A percentile compares a stretch with the other conserved stretches of the same genome.
These are phyloP conservation scores for Vitis hybrid DNA, from an alignment of 177 flowering plant genomes.

Conservation along the genomic window DNA sequence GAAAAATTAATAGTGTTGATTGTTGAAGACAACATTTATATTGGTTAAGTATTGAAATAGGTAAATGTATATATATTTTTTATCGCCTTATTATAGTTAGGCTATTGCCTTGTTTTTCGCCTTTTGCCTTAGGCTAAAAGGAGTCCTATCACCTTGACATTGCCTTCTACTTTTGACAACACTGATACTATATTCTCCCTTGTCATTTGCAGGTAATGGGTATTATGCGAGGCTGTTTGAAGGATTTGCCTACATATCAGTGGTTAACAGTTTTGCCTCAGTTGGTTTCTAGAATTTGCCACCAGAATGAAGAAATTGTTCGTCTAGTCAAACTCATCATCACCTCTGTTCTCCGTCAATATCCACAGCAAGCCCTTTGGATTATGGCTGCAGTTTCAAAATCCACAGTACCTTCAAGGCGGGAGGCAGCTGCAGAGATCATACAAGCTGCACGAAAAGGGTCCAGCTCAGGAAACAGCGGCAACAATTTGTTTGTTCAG, in stretches of 20 bases:
- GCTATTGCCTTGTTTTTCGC: too few species aligned
- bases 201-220: constrained; percentile 62
- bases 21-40: too few species aligned
- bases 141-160: not conserved
- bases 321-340: constrained; percentile 82
- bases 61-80: too few species aligned
- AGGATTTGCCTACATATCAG: constrained; percentile 92
- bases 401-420: constrained; percentile 88
- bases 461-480: constrained; percentile 50
- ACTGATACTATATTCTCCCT: not conserved
- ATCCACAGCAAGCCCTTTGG: constrained; percentile 97
- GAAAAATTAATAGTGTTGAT: too few species aligned
- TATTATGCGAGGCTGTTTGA: constrained; percentile 90
- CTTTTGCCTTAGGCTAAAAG: too few species aligned
- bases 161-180: not conserved
- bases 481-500: constrained; percentile 66
- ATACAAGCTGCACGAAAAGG: constrained; percentile 85
- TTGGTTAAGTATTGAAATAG: too few species aligned
- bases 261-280: constrained; percentile 96
- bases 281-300: constrained; percentile 97
- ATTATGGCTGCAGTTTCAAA: constrained; percentile 99
- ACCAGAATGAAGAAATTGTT: constrained; percentile 90
- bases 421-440: constrained; percentile 94
- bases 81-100: too few species aligned
- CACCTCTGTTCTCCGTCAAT: constrained; percentile 77